Evolutionary conservation across 345 rosid genomes (phyloP), one percentile per base, ranked within the genome.

Genomic region (Sonneratia caseolaris): DNA sequence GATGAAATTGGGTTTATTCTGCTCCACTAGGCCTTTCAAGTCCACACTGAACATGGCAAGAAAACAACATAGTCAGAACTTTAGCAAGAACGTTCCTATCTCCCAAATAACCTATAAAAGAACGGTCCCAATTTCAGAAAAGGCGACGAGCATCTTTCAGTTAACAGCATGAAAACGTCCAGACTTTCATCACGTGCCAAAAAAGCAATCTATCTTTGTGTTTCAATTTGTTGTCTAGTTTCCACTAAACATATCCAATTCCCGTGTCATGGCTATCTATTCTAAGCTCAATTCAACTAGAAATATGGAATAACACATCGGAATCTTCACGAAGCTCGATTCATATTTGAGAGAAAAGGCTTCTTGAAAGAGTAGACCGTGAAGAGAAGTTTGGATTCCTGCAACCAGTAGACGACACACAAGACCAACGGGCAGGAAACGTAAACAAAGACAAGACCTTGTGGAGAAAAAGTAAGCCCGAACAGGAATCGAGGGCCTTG

Each of bases 401-500:
- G 45, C 45, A 42, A 42, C 45, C 45, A 42, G 45, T 9, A 42
- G 10, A 42, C 5, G 45, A 42, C 10, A 42, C 45, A 42, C 45
- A 42, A 9, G 45, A 42, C 45, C 45, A 4, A 5, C 10, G 45
- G 10, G 45, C 47, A 38, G 38, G 73, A 56, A 16, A 15, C 42
- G 40, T 37, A 21, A 43, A 0, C 40, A 38, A 73, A 24, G 70
- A 68, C 8, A 65, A 47, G 73, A 88, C 98, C 97, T 89, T 71
- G 99, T 92, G 72, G 96, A 92, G 85, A 90, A 86, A 70, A 92
- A 87, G 75, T 74, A 95, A 55, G 99, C 97, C 74, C 90, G 87
- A n/a, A 95, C 97, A 36, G 93, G 92, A 77, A 90, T 84, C 16
- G 93, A 85, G 19, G 79, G 82, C 71, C 77, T 81, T n/a, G 87